Conservation (phyloP, 306 rosid genomes). For the Cicer pinnatifidum region DNA sequence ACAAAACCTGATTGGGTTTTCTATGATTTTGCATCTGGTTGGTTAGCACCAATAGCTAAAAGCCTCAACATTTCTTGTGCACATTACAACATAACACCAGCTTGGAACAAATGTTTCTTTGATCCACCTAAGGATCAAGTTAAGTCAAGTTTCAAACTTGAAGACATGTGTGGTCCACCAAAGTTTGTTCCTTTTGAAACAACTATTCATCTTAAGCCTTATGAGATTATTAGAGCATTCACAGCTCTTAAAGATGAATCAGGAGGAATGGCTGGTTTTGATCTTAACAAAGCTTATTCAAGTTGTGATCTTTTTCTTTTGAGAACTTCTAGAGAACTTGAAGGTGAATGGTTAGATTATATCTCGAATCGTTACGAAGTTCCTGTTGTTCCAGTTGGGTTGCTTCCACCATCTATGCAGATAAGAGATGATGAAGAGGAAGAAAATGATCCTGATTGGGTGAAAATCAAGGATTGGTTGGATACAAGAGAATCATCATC, state of each 20-base stretch:
- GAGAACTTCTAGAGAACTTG: conserved; percentile 50
- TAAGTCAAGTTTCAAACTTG: background rate
- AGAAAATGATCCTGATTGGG: conserved; percentile 46
- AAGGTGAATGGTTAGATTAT: conserved; percentile 50
- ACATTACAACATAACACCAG: conserved; percentile 49
- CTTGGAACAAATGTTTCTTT: conserved; percentile 49
- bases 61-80: conserved; percentile 46
- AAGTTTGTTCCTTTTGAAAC: conserved; percentile 48
- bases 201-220: conserved; percentile 32
- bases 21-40: conserved; percentile 50
- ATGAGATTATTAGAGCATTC: conserved; percentile 32
- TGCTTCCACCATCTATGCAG: conserved; percentile 53
- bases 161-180: conserved; percentile 46
- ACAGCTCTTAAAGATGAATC: conserved; percentile 25
- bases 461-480: conserved; percentile 41
- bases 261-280: conserved; percentile 19
- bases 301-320: conserved; percentile 49
- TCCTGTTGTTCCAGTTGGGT: conserved; percentile 47
- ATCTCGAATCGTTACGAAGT: conserved; percentile 19
- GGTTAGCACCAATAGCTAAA: conserved; percentile 38
- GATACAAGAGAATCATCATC: conserved; percentile 39
- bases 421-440: conserved; percentile 45
- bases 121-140: conserved; percentile 43
- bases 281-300: conserved; percentile 45
- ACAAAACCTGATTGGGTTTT: conserved; percentile 60